phyloP scores from a whole-genome alignment of 2,329 filamentous ascomycete genomes.

The Penicillium polonicum region DNA sequence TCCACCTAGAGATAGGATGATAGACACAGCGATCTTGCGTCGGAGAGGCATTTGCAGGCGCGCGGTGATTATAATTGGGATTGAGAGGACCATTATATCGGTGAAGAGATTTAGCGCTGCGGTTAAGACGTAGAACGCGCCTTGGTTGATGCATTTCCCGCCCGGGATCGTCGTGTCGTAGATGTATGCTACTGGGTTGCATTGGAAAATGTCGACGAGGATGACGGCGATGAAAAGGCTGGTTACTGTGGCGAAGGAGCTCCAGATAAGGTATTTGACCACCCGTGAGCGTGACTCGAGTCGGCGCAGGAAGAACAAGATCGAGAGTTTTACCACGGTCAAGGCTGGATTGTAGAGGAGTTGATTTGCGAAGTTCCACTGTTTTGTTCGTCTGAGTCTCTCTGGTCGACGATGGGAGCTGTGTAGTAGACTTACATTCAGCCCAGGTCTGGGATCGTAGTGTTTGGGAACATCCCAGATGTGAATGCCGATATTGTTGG shows the following conservation, averaged over 20 bases:
- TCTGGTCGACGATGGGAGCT: neutral
- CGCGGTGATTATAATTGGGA: slow-evolving; percentile 34
- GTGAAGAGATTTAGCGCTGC: slow-evolving; percentile 33
- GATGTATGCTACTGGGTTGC: slow-evolving; percentile 26
- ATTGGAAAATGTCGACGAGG: slow-evolving; percentile 35
- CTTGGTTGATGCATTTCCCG: slow-evolving; percentile 31
- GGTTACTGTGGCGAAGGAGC: slow-evolving; percentile 19
- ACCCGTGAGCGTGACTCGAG: slow-evolving; percentile 27
- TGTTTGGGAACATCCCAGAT: slow-evolving; percentile 22
- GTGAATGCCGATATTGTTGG: slow-evolving; percentile 30
- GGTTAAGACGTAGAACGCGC: slow-evolving; percentile 29
- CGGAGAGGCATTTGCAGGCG: slow-evolving; percentile 29
- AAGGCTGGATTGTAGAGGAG: slow-evolving; percentile 33
- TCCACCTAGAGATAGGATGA: slow-evolving; percentile 30
- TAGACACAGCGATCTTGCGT: slow-evolving; percentile 31
- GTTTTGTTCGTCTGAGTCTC: neutral
- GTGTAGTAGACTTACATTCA: slow-evolving; percentile 15
- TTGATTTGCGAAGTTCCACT: slow-evolving; percentile 32
- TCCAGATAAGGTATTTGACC: slow-evolving; percentile 24
- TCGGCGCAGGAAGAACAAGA: slow-evolving; percentile 32
- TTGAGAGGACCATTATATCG: slow-evolving; percentile 31
- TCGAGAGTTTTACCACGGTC: slow-evolving; percentile 31
- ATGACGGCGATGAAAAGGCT: slow-evolving; percentile 25
- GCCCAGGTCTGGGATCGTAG: slow-evolving; percentile 13
- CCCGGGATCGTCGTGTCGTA: slow-evolving; percentile 22